phyloP scores from a whole-genome alignment of 495 filamentous ascomycete genomes.

The Talaromyces wortmannii region DNA sequence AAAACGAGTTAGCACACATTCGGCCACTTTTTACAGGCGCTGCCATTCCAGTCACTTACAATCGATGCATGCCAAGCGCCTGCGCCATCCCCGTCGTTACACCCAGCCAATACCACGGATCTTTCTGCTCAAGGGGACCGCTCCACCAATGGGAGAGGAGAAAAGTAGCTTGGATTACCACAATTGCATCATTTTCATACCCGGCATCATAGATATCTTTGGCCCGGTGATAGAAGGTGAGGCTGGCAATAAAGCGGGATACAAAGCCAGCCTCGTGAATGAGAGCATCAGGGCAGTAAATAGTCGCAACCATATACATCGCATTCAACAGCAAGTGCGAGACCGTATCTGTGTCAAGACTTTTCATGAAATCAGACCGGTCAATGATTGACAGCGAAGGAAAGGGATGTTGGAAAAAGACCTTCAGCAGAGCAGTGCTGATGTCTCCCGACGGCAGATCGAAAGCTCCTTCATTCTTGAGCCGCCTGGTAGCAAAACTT shows the following conservation, averaged over 20 bases:
- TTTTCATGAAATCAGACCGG: slow-evolving; percentile 1
- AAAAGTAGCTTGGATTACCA: slow-evolving; percentile 12
- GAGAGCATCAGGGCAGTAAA: slow-evolving; percentile 8
- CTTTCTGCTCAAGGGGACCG: slow-evolving; percentile 13
- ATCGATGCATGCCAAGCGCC: slow-evolving; percentile 16
- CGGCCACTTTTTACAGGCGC: background rate
- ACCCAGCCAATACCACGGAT: slow-evolving; percentile 18
- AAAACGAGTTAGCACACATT: background rate
- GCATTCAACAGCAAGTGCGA: slow-evolving; percentile 12
- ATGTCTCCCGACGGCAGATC: slow-evolving; percentile 7
- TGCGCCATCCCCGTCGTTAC: slow-evolving; percentile 12
- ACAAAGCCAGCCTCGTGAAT: slow-evolving; percentile 13
- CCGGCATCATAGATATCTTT: slow-evolving; percentile 18
- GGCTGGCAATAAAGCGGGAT: slow-evolving; percentile 15
- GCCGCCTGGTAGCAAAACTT: background rate
- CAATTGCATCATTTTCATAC: slow-evolving; percentile 15
- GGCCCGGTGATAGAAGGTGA: slow-evolving; percentile 15
- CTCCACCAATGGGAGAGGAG: slow-evolving; percentile 17
- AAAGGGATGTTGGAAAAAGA: slow-evolving; percentile 8
- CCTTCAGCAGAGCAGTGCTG: slow-evolving; percentile 4
- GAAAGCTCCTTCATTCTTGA: slow-evolving; percentile 7
- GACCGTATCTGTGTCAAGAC: background rate
- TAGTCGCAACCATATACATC: slow-evolving; percentile 8
- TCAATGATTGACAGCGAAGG: slow-evolving; percentile 11
- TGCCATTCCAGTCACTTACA: slow-evolving; percentile 4